phyloP scores from a whole-genome alignment of 148 eudicot genomes.

The Gaultheria prostrata region DNA sequence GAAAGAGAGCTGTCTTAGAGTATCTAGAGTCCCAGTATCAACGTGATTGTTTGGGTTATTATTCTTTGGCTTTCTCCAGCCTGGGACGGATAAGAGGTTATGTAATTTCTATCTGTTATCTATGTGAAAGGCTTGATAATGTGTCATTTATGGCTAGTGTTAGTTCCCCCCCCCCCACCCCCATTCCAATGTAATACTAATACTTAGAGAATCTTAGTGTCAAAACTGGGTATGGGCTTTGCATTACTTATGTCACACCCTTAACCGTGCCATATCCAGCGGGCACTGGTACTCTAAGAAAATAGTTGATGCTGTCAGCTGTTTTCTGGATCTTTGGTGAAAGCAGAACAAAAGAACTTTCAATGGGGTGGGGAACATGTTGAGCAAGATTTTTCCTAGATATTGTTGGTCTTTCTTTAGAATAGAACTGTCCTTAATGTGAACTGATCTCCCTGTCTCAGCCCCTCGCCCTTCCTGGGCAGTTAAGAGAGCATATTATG shows the following conservation, averaged over 20 bases:
- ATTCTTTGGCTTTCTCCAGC: neutral
- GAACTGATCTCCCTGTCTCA: neutral
- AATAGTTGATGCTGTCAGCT: neutral
- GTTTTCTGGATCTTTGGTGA: neutral
- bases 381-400: neutral
- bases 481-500: neutral
- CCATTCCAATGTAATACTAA: neutral
- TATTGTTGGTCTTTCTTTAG: neutral
- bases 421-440: neutral
- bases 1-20: neutral
- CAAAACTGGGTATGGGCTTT: neutral
- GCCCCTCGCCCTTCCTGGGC: neutral
- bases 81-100: neutral
- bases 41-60: neutral
- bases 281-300: neutral
- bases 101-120: neutral
- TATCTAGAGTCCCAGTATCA: neutral
- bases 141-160: neutral
- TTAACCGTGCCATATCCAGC: too few species aligned
- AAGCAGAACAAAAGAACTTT: slow-evolving; percentile 1
- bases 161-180: neutral
- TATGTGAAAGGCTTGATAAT: neutral
- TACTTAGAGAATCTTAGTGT: neutral
- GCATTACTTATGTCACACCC: neutral
- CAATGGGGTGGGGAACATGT: neutral